These are phyloP conservation scores for Aspergillus sp. DNA, from an alignment of 2,329 filamentous ascomycete genomes.

Conservation along the genomic window DNA sequence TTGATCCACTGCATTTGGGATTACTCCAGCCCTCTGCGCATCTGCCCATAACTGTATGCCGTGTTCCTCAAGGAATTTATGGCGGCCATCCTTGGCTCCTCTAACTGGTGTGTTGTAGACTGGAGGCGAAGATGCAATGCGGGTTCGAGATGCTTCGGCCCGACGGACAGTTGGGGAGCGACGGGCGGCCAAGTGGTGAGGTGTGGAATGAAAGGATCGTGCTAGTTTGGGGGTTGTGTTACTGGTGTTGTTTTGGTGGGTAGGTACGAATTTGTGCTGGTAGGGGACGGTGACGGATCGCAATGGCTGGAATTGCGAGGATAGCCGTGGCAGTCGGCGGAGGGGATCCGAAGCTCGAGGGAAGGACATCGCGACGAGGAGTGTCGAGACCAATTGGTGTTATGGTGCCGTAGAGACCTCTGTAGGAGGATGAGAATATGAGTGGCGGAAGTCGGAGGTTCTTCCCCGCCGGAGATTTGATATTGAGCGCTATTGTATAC, in stretches of 20 bases:
- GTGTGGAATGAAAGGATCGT: constrained; percentile 8
- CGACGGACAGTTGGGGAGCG: constrained; percentile 7
- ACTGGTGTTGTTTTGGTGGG: not conserved
- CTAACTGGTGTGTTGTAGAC: not conserved
- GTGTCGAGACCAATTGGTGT: not conserved
- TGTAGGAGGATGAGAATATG: not conserved
- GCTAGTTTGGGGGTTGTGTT: not conserved
- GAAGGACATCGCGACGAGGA: constrained; percentile 10
- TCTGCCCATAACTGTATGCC: not conserved
- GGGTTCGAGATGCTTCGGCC: not conserved
- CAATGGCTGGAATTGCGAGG: not conserved
- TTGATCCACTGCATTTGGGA: not conserved
- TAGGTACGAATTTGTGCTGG: not conserved
- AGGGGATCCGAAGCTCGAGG: constrained; percentile 9
- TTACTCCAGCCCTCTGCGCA: not conserved
- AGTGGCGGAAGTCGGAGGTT: constrained; percentile 1
- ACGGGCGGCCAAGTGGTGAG: constrained; percentile 2
- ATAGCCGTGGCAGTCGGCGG: constrained; percentile 10
- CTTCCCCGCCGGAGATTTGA: constrained; percentile 3
- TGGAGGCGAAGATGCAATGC: not conserved
- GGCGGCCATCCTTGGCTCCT: not conserved
- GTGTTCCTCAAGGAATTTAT: not conserved
- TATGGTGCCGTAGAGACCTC: not conserved
- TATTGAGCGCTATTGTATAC: not conserved
- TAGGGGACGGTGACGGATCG: not conserved